These are phyloP conservation scores for Moesziomyces sp. DNA, from an alignment of 1,284 basidiomycete genomes.

Conservation along the genomic window DNA sequence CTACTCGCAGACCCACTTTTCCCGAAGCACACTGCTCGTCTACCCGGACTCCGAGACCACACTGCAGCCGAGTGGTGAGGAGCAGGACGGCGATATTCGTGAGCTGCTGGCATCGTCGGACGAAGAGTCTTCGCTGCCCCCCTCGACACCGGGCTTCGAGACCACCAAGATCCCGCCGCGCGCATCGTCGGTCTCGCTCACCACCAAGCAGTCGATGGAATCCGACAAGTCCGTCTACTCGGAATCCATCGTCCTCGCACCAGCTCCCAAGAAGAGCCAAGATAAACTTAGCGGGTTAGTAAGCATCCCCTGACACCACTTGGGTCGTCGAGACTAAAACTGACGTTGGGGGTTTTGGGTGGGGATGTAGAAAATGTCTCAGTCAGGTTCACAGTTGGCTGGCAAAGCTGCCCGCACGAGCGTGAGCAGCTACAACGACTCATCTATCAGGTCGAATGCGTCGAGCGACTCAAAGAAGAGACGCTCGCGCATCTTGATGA, in stretches of 20 bases:
- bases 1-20: constrained; percentile 44
- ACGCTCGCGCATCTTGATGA: constrained; percentile 34
- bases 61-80: background rate
- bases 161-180: constrained; percentile 26
- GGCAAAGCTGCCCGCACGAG: constrained; percentile 33
- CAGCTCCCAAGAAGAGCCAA: background rate
- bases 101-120: constrained; percentile 37
- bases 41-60: constrained; percentile 19
- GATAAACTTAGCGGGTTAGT: constrained; percentile 28
- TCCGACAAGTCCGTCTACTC: constrained; percentile 26
- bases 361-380: constrained; percentile 38
- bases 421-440: constrained; percentile 13
- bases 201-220: constrained; percentile 36
- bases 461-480: constrained; percentile 14
- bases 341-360: background rate
- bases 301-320: background rate
- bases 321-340: too few relatives aligned
- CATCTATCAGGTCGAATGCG: constrained; percentile 13
- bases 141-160: constrained; percentile 31
- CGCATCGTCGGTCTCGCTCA: constrained; percentile 11
- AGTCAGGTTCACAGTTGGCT: constrained; percentile 41
- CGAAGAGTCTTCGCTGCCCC: constrained; percentile 30
- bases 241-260: constrained; percentile 21
- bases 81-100: constrained; percentile 34
- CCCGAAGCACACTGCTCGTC: constrained; percentile 33